Base-by-base conservation (phyloP, 2,329 filamentous ascomycete species). In the Fusarium clavum region DNA sequence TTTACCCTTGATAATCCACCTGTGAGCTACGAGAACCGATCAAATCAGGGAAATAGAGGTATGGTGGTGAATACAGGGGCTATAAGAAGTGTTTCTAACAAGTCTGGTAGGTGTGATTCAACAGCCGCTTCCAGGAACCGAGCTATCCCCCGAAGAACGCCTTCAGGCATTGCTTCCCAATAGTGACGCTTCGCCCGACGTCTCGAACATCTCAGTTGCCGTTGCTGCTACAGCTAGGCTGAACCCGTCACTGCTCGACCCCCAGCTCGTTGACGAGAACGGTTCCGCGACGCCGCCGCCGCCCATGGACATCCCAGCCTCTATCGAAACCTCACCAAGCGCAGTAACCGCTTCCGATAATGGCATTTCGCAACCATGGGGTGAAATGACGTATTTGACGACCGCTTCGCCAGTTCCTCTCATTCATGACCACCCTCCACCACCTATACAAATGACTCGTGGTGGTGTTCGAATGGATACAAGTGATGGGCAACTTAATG, bases 1-100 rank as follows among this genome's bases (percentile, higher is more conserved):
- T 89, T 86, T 73, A 86, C 86, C 4, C 75, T 88, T 6, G 87
- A 90, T 24, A 86, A 89, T 54, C 84, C 86, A 3, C 84, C 87
- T 2, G 73, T 83, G 18, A 83, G 79, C 74, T 86, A 87, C 47
- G 86, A 87, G 43, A 73, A 64, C 49, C 73, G 75, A 30, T 45
- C 72, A 14, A 75, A 74, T 22, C 70, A 61, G 47, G 71, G 67
- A 30, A 76, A 67, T 30, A 75, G 72, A 64, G 69, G 79, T 79
- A 64, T 73, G 53, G 38, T 6, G 14, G 13, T 18, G 9, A 5
- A 11, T n/a, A 32, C 3, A 10, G 13, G n/a, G 24, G 8, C 32
- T 18, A 24, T 20, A 18, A 41, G 25, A 41, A 40, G 29, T 48
- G 11, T 29, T 34, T 45, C 64, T 71, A 57, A 76, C 67, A 55